A percentile compares a stretch with the other conserved stretches of the same genome.
Conservation (phyloP, 2,329 filamentous ascomycete genomes). For the Simplicillium aogashimaense region DNA sequence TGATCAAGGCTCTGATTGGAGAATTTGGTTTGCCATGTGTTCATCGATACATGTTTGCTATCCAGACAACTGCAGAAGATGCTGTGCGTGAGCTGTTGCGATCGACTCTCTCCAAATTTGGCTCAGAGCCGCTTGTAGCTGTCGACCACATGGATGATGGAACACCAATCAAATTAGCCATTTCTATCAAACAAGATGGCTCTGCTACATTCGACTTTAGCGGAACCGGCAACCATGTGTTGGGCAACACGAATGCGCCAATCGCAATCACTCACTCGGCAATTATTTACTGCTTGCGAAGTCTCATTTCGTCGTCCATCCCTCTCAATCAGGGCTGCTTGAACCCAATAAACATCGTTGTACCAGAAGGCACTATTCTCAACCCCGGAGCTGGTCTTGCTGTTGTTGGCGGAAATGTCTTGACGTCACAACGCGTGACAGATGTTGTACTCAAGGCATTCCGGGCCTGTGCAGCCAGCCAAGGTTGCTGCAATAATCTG, state of each 20-base stretch:
- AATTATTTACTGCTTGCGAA: slow-evolving; percentile 78
- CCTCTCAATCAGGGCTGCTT: slow-evolving; percentile 82
- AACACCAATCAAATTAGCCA: slow-evolving; percentile 62
- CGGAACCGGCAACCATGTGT: slow-evolving; percentile 19
- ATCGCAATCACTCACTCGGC: slow-evolving; percentile 33
- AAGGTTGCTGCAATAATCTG: slow-evolving; percentile 77
- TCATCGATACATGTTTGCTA: slow-evolving; percentile 43
- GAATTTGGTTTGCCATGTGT: slow-evolving; percentile 66
- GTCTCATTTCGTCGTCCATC: slow-evolving; percentile 71
- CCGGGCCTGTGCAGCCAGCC: slow-evolving; percentile 65
- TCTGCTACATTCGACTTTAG: slow-evolving; percentile 56
- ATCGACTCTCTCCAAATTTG: slow-evolving; percentile 8
- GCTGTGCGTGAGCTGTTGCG: slow-evolving; percentile 18
- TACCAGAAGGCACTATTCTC: slow-evolving; percentile 64
- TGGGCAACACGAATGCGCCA: slow-evolving; percentile 23
- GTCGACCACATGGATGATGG: slow-evolving; percentile 74
- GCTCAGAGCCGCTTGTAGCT: slow-evolving; percentile 15
- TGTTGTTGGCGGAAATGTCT: slow-evolving; percentile 74
- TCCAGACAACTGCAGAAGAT: slow-evolving; percentile 29
- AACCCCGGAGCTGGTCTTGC: slow-evolving; percentile 67
- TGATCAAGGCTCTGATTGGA: slow-evolving; percentile 60
- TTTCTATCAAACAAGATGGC: slow-evolving; percentile 65
- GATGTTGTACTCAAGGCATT: slow-evolving; percentile 78
- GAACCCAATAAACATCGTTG: slow-evolving; percentile 63
- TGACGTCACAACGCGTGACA: slow-evolving; percentile 71